Base-by-base conservation (phyloP, 2,329 filamentous ascomycete genomes). In the Trichoderma sp. region DNA sequence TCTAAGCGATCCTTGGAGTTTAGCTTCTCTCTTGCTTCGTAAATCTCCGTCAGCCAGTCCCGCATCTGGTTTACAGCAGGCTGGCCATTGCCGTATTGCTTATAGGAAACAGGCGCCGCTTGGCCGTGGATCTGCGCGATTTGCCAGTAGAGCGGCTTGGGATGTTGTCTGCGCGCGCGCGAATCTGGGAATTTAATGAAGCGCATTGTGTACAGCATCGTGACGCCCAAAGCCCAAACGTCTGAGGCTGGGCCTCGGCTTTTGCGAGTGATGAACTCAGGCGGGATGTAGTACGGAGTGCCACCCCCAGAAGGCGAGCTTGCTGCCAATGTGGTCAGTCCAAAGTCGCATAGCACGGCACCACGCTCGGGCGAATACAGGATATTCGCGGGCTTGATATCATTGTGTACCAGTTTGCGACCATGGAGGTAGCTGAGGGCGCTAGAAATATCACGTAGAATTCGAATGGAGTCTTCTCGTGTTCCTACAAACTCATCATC, bases 311-410 rank as follows among this genome's bases (percentile, higher is more conserved):
- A 85, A 14, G 84, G 82, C 4, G 84, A 82, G 73, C 84, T 85
- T 70, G 78, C 80, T 24, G 82, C 82, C 34, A 79, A 80, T 3
- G 87, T 88, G 9, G 87, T 87, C 57, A 89, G 81, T 14, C 88
- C 88, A 78, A 89, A 88, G 78, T 90, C 88, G 78, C 88, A 90
- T 34, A 90, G 84, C 3, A 89, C 86, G 39, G 87, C 88, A 6
- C 88, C 88, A 12, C 87, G 84, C 51, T 89, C 86, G 32, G 83
- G 83, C 15, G 87, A 89, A 79, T 89, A 90, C 36, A 90, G 80
- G 70, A 90, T 89, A 73, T 90, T 90, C 74, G 84, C 86, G 1
- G 88, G 88, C 78, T 90, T 90, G 79, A 90, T 88, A 77, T 90
- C 88, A 79, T 90, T 90, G 79, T 90, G 88, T 14, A 89, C 85